phyloP scores from a whole-genome alignment of 2,329 filamentous ascomycete genomes.

The Monilinia fructigena region DNA sequence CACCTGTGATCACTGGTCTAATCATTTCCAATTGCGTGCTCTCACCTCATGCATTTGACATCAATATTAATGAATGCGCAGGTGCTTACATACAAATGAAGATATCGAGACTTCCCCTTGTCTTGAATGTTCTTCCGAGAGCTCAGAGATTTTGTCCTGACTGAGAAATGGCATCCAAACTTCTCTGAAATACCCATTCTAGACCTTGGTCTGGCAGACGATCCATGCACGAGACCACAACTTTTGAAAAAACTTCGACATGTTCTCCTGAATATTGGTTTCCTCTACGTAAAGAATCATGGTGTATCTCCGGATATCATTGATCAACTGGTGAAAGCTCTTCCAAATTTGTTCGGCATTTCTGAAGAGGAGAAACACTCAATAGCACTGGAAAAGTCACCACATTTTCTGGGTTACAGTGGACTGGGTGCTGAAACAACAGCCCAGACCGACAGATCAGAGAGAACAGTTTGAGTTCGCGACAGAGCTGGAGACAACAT shows the following conservation, averaged over 20 bases:
- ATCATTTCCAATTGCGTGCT: constrained; percentile 1
- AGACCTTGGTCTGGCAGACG: constrained; percentile 8
- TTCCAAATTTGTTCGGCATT: constrained; percentile 15
- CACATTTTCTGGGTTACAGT: constrained; percentile 19
- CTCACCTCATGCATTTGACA: neutral
- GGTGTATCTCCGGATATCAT: neutral
- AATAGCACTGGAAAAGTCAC: constrained; percentile 12
- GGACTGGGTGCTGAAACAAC: constrained; percentile 19
- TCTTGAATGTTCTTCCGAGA: neutral
- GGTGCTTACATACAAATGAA: neutral
- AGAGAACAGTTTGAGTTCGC: constrained; percentile 22
- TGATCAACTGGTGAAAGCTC: neutral
- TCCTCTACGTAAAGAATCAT: constrained; percentile 21
- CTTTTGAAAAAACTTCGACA: constrained; percentile 17
- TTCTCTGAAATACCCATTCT: constrained; percentile 18
- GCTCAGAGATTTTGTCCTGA: neutral
- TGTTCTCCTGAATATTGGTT: constrained; percentile 15
- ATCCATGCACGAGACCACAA: constrained; percentile 11
- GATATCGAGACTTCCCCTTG: neutral
- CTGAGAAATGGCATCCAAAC: constrained; percentile 18
- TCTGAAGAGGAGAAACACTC: constrained; percentile 1
- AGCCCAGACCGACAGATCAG: constrained; percentile 16
- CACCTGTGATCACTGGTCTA: neutral
- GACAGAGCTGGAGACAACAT: constrained; percentile 12
- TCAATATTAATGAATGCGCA: neutral